Conservation (phyloP, 2,329 filamentous ascomycete genomes). For the Aspergillus melleus region DNA sequence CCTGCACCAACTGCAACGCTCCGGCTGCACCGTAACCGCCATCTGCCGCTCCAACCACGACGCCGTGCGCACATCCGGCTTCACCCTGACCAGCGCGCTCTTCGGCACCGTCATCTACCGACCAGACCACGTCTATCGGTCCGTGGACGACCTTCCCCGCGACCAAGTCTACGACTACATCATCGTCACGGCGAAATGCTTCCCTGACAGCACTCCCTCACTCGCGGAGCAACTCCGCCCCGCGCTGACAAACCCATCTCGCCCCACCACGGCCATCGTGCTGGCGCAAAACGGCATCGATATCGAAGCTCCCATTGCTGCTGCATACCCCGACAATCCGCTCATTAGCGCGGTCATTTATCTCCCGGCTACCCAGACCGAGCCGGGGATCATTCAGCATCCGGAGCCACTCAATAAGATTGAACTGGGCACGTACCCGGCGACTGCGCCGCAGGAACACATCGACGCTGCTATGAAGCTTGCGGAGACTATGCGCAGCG, state of each 20-base stretch:
- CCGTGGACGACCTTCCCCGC: constrained; percentile 20
- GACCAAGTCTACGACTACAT: constrained; percentile 46
- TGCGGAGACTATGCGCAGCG: constrained; percentile 42
- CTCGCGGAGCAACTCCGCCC: constrained; percentile 38
- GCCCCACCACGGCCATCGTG: constrained; percentile 52
- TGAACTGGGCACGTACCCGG: constrained; percentile 54
- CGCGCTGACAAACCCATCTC: constrained; percentile 32
- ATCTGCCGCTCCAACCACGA: constrained; percentile 37
- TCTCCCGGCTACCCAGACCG: constrained; percentile 52
- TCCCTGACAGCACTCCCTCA: constrained; percentile 39
- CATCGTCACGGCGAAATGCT: constrained; percentile 50
- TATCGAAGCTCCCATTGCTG: constrained; percentile 57
- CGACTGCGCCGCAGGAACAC: constrained; percentile 21
- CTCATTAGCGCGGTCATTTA: constrained; percentile 60
- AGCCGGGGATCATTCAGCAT: constrained; percentile 50
- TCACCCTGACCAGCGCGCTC: constrained; percentile 27
- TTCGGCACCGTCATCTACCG: constrained; percentile 26
- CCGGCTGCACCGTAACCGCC: constrained; percentile 27
- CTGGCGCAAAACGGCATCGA: constrained; percentile 64
- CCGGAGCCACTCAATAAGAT: constrained; percentile 47
- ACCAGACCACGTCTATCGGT: constrained; percentile 21
- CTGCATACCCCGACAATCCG: constrained; percentile 51
- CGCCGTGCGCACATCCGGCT: constrained; percentile 23
- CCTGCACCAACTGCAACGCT: constrained; percentile 28
- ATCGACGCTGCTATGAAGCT: constrained; percentile 38